Evolutionary conservation across 352 stramenopile species (phyloP), one percentile per base, ranked within the genome.

Genomic region (Albugo candida): DNA sequence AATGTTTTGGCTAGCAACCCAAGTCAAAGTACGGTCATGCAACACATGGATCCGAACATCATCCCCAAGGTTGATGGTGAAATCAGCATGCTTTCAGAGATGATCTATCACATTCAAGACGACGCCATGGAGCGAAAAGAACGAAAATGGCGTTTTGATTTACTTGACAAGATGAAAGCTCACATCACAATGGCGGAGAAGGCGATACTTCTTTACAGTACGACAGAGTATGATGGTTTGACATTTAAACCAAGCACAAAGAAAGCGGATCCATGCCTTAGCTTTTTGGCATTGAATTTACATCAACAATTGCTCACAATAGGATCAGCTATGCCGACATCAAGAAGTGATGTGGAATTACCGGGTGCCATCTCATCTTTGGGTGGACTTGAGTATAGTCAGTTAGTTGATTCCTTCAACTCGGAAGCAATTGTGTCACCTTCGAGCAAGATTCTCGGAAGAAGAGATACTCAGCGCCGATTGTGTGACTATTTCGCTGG

Each of bases 191-290:
- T 83, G 36, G 70, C 87, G 8, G 70, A 85, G 45, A 70, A 79
- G 18, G 72, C 72, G 5, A 85, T 92, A 46, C 36, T 84, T 20
- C 59, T 70, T 11, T 91, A 87, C 35, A 73, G 70, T n/a, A 56
- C 65, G 24, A 66, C 65, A 13, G 67, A 81, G 34, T 70, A 85
- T 20, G 69, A 54, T 0, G 73, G 71, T 0, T 56, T 86, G 17
- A 86, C 71, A 13, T 92, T 92, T 41, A 92, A 92, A 52, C 78
- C 78, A 8, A 86, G 72, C 48, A 92, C 78, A 1, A 88, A 84
- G 69, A 92, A 92, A 64, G 74, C 73, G 11, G 73, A 92, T 55
- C 60, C 70, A 0, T 63, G 70, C 35, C 55, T 92, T 17, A 64
- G 75, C 40, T 92, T 86, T 41, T 42, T 92, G 17, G 70, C 75